A percentile compares a stretch with the other conserved stretches of the same genome.
Conservation (phyloP, 2,329 filamentous ascomycete genomes). For the Paracoccidioides lutzii region DNA sequence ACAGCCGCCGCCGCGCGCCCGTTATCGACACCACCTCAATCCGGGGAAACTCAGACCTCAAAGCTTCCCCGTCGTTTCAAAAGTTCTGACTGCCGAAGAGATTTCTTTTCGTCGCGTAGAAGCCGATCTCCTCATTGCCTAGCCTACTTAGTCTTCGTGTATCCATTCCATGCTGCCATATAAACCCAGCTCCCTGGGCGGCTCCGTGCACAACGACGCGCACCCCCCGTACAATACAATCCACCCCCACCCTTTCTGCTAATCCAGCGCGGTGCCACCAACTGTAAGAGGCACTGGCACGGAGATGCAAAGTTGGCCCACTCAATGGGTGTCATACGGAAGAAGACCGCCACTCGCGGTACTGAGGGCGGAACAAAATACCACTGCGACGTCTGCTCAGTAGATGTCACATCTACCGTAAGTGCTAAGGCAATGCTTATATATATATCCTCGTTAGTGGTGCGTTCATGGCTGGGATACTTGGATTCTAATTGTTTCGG, state of each 20-base stretch:
- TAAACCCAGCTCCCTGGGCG: neutral
- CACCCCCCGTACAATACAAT: neutral
- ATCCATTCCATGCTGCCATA: neutral
- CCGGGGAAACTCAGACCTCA: neutral
- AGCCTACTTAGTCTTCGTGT: neutral
- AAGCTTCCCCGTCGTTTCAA: neutral
- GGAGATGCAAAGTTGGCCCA: neutral
- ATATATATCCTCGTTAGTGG: neutral
- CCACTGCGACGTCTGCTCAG: constrained; percentile 92
- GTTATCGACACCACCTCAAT: neutral
- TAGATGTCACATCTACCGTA: constrained; percentile 94
- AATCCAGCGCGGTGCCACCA: neutral
- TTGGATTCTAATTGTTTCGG: neutral
- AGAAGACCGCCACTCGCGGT: constrained; percentile 77
- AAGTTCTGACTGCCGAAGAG: neutral
- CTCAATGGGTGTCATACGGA: constrained; percentile 83
- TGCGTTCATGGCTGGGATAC: constrained; percentile 2
- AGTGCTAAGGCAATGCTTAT: constrained; percentile 23
- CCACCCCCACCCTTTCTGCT: neutral
- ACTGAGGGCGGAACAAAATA: constrained; percentile 88
- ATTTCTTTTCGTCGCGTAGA: neutral
- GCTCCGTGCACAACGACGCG: neutral
- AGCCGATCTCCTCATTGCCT: neutral
- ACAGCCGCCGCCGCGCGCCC: neutral
- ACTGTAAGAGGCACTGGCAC: neutral